Conservation (phyloP, 805 yeast genomes). For the Candida maris region DNA sequence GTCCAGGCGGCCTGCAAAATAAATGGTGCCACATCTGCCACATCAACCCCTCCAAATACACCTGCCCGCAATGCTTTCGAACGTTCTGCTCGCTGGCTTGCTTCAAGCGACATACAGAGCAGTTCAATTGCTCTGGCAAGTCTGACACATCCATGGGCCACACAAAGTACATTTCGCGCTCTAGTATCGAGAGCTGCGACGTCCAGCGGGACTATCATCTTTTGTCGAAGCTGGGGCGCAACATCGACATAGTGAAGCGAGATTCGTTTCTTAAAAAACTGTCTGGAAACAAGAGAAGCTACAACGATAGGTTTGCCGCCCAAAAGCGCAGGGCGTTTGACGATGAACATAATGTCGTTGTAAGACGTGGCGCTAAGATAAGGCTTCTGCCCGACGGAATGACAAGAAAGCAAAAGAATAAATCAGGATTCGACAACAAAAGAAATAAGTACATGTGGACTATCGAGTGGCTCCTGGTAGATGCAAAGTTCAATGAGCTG, state of each 20-base stretch:
- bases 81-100: constrained; percentile 71
- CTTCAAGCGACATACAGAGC: constrained; percentile 64
- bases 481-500: constrained; percentile 13
- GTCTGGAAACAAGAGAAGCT: constrained; percentile 18
- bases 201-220: constrained; percentile 85
- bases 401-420: constrained; percentile 61
- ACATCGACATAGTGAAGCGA: constrained; percentile 52
- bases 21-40: constrained; percentile 45
- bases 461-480: constrained; percentile 60
- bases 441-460: constrained; percentile 71
- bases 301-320: constrained; percentile 21
- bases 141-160: constrained; percentile 43
- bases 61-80: constrained; percentile 73
- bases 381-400: constrained; percentile 66
- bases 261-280: constrained; percentile 50
- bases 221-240: constrained; percentile 55
- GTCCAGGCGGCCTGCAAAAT: no score
- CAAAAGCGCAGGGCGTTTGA: constrained; percentile 26
- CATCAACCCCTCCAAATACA: constrained; percentile 50
- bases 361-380: constrained; percentile 65
- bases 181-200: constrained; percentile 42
- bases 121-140: constrained; percentile 61
- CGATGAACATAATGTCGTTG: constrained; percentile 25
- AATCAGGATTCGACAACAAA: constrained; percentile 66
- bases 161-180: constrained; percentile 50